Conservation (phyloP, 805 yeast species). For the Kregervanrija delftensis region DNA sequence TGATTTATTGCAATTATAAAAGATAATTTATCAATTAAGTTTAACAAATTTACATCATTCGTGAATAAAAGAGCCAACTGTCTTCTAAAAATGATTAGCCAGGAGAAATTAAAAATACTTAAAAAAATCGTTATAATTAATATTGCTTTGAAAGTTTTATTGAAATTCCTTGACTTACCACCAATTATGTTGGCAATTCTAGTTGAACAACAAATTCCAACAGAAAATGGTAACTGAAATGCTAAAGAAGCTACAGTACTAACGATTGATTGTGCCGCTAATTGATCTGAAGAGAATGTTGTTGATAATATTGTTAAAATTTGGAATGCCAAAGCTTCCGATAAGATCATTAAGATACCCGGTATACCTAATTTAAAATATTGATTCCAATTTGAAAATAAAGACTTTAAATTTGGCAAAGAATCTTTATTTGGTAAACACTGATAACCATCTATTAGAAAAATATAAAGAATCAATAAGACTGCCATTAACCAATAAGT, state of each 20-base stretch:
- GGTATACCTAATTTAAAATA: conserved; percentile 43
- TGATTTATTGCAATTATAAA: conserved; percentile 45
- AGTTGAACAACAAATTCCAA: conserved; percentile 45
- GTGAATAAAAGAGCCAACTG: conserved; percentile 36
- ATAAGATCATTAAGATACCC: conserved; percentile 48
- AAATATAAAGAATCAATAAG: conserved; percentile 44
- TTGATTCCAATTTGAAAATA: conserved; percentile 35
- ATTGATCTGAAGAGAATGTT: conserved; percentile 37
- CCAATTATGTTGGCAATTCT: conserved; percentile 50
- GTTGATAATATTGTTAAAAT: conserved; percentile 44
- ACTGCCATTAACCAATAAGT: conserved; percentile 66
- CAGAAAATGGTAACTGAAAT: conserved; percentile 47
- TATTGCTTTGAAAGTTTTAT: conserved; percentile 34
- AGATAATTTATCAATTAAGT: conserved; percentile 33
- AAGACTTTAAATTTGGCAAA: conserved; percentile 10
- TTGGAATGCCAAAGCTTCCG: conserved; percentile 52
- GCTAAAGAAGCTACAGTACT: conserved; percentile 41
- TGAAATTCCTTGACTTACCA: conserved; percentile 31
- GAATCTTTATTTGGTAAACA: conserved; percentile 48
- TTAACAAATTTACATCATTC: conserved; percentile 31
- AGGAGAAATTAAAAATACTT: conserved; percentile 32
- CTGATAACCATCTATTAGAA: conserved; percentile 51
- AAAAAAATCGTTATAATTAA: conserved; percentile 23
- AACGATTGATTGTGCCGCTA: conserved; percentile 49
- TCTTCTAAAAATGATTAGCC: conserved; percentile 32